Evolutionary conservation across 108 stramenopile genomes (phyloP).

Genomic region (Ochromonas danica): DNA sequence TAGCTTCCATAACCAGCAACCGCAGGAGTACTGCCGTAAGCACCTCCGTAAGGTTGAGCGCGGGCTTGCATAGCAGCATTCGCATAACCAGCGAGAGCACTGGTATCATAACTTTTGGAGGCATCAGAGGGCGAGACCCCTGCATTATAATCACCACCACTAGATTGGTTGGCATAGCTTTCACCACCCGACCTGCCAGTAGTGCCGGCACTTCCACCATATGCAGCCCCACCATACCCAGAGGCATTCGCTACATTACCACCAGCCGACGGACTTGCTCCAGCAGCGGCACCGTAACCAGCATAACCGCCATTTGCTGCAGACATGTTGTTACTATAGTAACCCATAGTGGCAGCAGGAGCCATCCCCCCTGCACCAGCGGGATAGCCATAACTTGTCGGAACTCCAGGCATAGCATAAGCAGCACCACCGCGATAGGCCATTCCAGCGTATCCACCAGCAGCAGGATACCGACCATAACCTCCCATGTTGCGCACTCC

Average conservation of each 20-base stretch:
- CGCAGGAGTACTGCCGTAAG: neutral
- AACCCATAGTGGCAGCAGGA: neutral
- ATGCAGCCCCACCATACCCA: neutral
- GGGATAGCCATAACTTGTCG: slow-evolving; percentile 4
- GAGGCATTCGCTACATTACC: neutral
- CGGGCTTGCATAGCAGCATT: neutral
- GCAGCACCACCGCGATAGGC: neutral
- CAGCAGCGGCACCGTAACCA: slow-evolving; percentile 31
- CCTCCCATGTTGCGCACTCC: too few species aligned
- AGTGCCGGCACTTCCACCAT: neutral
- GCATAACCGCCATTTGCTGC: neutral
- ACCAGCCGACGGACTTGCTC: neutral
- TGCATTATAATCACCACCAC: too few species aligned
- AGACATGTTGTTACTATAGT: neutral
- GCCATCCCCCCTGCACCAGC: neutral
- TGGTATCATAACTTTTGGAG: neutral
- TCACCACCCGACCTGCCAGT: too few species aligned
- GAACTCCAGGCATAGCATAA: neutral
- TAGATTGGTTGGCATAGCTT: too few species aligned
- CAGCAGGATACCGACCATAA: neutral
- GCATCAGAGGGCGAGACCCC: too few species aligned
- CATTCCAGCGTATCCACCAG: neutral
- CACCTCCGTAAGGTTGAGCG: neutral
- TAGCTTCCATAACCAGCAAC: slow-evolving; percentile 18
- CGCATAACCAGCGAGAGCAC: slow-evolving; percentile 19